Base-by-base conservation (phyloP, 495 filamentous ascomycete genomes). In the Daldinia grandis region DNA sequence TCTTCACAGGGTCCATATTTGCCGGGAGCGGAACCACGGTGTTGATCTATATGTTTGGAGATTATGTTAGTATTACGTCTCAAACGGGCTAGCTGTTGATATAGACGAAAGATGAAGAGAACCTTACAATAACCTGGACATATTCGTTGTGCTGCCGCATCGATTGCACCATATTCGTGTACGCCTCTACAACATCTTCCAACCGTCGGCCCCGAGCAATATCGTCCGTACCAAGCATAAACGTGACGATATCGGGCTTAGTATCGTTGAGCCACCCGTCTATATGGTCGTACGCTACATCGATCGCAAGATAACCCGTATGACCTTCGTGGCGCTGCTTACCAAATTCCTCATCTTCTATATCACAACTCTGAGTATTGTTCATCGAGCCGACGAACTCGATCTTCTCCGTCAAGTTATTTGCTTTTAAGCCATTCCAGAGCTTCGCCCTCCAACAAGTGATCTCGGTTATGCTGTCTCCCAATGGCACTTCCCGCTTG, bases 211-310 rank as follows among this genome's bases (percentile, higher is more conserved):
- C 75, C 10, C 58, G 49, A 6, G 65, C 51, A 1, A 84, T 76
- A 60, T 84, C 82, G 59, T 84, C 81, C 8, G 82, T 84, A 50
- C 82, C 82, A 2, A 84, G 71, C 75, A 80, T 79, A 67, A 82
- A 80, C 71, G 75, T 79, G 61, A 84, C 78, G 5, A 84, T 73
- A 51, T 84, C 82, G 10, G 82, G 76, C 4, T 72, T 74, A 0
- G 77, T 78, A 31, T 54, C 75, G 27, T 73, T 72, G 53, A 83
- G 55, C 82, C 81, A 83, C 15, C 53, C 62, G 4, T 74, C 66
- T n/a, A 83, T 63, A 35, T 82, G 76, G 37, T 77, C 81, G 72
- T 82, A 80, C 27, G 80, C 81, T 51, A 84, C 80, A 63, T 83
- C 76, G 68, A 81, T 76, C 49, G 81, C 81, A 7, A 81, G 74